Evolutionary conservation across 2,329 filamentous ascomycete species (phyloP), one percentile per base, ranked within the genome.

Genomic region (Arthrinium puccinioides): DNA sequence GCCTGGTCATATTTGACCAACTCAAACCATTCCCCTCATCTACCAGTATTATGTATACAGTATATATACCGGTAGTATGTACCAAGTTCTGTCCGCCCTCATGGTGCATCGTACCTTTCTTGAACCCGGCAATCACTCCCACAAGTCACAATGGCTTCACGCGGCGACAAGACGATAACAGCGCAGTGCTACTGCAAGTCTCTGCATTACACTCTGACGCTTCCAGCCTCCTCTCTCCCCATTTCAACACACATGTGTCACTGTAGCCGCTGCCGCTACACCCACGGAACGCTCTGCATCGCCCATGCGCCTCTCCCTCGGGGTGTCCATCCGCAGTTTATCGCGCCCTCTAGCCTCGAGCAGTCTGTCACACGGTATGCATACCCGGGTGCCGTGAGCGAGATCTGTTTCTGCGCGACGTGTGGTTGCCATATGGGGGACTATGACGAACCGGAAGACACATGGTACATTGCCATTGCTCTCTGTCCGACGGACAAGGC

Each of bases 341-440:
- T 27, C 21, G 21, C 5, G 3, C 36, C 21, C n/a, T 36, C 26
- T 5, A 20, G 28, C 29, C 34, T 25, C 9, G 20, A 43, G 13
- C 31, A 36, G 21, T 31, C 29, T 4, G 32, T 32, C 4, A 14
- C 32, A 9, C 10, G 10, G 6, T 40, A 40, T 11, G 16, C 11
- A n/a, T 19, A 15, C 20, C n/a, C 32, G 6, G 27, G 16, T 4
- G 2, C 8, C 11, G 9, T n/a, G 3, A 25, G 14, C 8, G 15
- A 7, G 8, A 32, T 20, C 2, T 23, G 34, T 13, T 39, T 42
- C 24, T 42, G 37, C 11, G 39, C 40, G 3, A 33, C 36, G 2
- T 40, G 40, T 19, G 40, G 40, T 10, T 39, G 36, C n/a, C 40
- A 42, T 20, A 32, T 42, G 23, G 40, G 40, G n/a, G 37, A 33